These are phyloP conservation scores for Phytophthora melonis DNA, from an alignment of 352 stramenopile species.

Conservation along the genomic window DNA sequence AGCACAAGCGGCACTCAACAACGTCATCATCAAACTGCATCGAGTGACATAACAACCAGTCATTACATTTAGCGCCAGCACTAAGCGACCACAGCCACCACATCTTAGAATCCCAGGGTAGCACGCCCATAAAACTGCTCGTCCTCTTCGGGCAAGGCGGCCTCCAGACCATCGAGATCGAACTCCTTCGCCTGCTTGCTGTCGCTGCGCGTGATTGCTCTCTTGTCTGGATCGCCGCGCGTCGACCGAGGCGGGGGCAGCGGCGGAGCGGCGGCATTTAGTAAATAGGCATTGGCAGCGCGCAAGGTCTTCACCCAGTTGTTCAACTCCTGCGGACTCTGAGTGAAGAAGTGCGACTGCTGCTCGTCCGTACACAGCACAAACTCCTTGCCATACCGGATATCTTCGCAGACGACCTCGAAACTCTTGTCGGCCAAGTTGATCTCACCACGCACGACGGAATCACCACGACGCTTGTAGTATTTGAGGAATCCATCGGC, in stretches of 20 bases:
- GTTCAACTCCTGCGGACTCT: constrained; percentile 72
- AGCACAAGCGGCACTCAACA: neutral
- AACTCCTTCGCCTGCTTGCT: constrained; percentile 48
- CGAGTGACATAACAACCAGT: constrained; percentile 41
- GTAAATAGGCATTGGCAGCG: constrained; percentile 69
- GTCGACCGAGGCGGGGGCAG: constrained; percentile 38
- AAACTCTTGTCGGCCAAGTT: constrained; percentile 81
- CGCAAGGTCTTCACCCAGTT: constrained; percentile 85
- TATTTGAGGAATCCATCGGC: constrained; percentile 80
- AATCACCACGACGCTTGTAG: constrained; percentile 88
- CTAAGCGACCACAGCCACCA: constrained; percentile 21
- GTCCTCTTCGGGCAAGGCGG: constrained; percentile 66
- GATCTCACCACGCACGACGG: constrained; percentile 85
- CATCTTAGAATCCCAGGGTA: constrained; percentile 79
- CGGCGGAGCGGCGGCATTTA: constrained; percentile 48
- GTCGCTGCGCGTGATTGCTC: constrained; percentile 26
- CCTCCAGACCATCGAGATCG: constrained; percentile 49
- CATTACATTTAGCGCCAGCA: constrained; percentile 45
- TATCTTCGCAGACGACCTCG: constrained; percentile 85
- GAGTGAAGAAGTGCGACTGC: constrained; percentile 90
- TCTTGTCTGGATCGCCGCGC: constrained; percentile 37
- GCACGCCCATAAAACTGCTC: constrained; percentile 86
- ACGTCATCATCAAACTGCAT: constrained; percentile 4
- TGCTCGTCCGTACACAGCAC: constrained; percentile 83
- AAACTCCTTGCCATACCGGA: constrained; percentile 80